These are phyloP conservation scores for Hysterium pulicare DNA, from an alignment of 2,329 filamentous ascomycete species.

Conservation along the genomic window DNA sequence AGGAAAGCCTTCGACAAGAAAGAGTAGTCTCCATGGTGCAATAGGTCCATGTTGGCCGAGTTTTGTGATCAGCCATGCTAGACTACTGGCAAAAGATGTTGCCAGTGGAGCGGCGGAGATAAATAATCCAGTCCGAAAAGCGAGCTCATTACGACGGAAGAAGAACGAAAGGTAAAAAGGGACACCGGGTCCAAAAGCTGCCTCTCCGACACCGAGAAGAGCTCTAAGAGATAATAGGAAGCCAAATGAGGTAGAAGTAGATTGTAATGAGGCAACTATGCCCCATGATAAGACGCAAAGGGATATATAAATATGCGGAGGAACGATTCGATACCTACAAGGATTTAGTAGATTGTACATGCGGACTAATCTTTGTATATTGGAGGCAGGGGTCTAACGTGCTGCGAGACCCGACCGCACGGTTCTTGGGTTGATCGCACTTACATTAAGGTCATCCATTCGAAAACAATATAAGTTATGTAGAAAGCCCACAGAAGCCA, in stretches of 20 bases:
- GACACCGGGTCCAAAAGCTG: constrained; percentile 61
- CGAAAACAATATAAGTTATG: constrained; percentile 61
- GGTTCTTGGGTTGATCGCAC: too few relatives aligned
- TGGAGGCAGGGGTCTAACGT: constrained; percentile 1
- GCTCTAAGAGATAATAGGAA: constrained; percentile 61
- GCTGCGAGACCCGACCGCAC: too few relatives aligned
- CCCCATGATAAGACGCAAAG: constrained; percentile 75
- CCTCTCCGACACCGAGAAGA: constrained; percentile 56
- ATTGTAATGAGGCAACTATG: constrained; percentile 69
- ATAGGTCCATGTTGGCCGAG: constrained; percentile 64
- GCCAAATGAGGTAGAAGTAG: constrained; percentile 44
- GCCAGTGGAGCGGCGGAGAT: constrained; percentile 68
- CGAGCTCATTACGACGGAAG: constrained; percentile 67
- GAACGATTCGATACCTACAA: constrained; percentile 53
- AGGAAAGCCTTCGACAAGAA: constrained; percentile 81
- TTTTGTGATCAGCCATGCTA: constrained; percentile 76
- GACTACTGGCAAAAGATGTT: constrained; percentile 67
- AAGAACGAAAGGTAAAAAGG: constrained; percentile 65
- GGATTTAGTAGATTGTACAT: background rate
- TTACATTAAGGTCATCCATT: constrained; percentile 63
- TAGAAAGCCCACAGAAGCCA: constrained; percentile 63
- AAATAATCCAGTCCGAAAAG: constrained; percentile 80
- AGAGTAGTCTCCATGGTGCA: constrained; percentile 80
- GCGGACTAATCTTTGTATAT: background rate
- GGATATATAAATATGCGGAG: constrained; percentile 60